A percentile compares a stretch with the other conserved stretches of the same genome.
Conservation (phyloP, 768 basidiomycete genomes). For the Hirschioporus abietinus region DNA sequence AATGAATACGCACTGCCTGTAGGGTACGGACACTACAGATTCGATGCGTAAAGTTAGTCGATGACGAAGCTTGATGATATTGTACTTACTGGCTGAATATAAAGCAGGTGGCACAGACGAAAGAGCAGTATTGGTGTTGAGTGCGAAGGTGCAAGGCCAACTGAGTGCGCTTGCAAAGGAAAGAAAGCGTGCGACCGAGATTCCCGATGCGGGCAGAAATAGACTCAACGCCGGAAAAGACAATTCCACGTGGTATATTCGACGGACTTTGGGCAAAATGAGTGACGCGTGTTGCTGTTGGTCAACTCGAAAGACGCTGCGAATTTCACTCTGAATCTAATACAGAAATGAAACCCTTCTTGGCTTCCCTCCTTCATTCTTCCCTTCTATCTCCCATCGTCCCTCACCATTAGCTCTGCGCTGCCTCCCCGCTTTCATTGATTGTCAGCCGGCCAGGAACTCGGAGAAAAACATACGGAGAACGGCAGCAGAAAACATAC, state of each 20-base stretch:
- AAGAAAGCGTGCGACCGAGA: background rate
- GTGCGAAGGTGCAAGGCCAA: background rate
- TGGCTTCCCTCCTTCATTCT: background rate
- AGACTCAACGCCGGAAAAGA: constrained; percentile 30
- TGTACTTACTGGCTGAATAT: background rate
- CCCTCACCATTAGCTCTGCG: background rate
- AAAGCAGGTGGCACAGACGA: background rate
- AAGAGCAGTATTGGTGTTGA: background rate
- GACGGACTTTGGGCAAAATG: background rate
- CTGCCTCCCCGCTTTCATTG: background rate
- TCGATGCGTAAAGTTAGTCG: constrained; percentile 1
- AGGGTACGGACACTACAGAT: constrained; percentile 50
- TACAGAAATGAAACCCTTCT: background rate
- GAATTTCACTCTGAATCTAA: background rate
- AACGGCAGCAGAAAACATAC: background rate
- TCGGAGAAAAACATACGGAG: background rate
- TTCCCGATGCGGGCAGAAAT: constrained; percentile 18
- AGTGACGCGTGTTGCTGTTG: background rate
- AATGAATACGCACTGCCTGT: constrained; percentile 49
- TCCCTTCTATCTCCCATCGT: background rate
- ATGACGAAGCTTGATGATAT: background rate
- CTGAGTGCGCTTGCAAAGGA: background rate
- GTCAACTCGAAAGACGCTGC: constrained; percentile 1
- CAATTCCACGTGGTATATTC: background rate
- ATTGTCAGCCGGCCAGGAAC: background rate